A percentile compares a stretch with the other conserved stretches of the same genome.
phyloP scores from a whole-genome alignment of 345 rosid species.

The Gossypium bickii region DNA sequence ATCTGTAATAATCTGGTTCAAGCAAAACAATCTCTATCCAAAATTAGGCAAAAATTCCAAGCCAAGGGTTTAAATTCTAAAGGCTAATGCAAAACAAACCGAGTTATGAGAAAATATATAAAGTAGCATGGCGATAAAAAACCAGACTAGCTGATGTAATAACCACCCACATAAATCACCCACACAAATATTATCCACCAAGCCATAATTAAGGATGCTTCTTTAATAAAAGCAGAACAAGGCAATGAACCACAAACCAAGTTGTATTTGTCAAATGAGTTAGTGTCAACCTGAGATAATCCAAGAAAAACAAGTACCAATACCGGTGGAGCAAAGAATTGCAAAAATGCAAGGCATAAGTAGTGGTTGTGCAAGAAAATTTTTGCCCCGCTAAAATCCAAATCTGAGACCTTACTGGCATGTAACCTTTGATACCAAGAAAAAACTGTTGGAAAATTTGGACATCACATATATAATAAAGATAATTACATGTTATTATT shows the following conservation, averaged over 20 bases:
- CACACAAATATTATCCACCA: slow-evolving; percentile 89
- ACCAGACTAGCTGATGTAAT: slow-evolving; percentile 55
- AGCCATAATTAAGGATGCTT: slow-evolving; percentile 60
- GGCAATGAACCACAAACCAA: slow-evolving; percentile 45
- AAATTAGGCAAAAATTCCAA: neutral
- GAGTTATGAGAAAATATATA: slow-evolving; percentile 54
- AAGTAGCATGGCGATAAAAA: slow-evolving; percentile 58
- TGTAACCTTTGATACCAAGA: slow-evolving; percentile 93
- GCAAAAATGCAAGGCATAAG: slow-evolving; percentile 70
- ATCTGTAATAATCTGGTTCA: neutral
- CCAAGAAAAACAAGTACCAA: slow-evolving; percentile 64
- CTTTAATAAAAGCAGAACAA: slow-evolving; percentile 45
- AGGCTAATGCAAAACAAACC: neutral
- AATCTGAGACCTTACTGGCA: slow-evolving; percentile 74
- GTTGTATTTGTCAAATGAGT: slow-evolving; percentile 34
- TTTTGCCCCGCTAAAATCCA: slow-evolving; percentile 87
- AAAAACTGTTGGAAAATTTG: too few species aligned
- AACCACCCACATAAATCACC: slow-evolving; percentile 61
- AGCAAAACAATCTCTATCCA: slow-evolving; percentile 4
- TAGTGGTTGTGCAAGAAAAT: slow-evolving; percentile 85
- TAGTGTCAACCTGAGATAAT: slow-evolving; percentile 52
- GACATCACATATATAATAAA: too few species aligned
- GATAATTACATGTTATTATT: too few species aligned
- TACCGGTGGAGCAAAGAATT: slow-evolving; percentile 61
- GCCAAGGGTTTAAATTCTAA: neutral